phyloP scores from a whole-genome alignment of 257 asterid species.

The Jacaranda copaia region DNA sequence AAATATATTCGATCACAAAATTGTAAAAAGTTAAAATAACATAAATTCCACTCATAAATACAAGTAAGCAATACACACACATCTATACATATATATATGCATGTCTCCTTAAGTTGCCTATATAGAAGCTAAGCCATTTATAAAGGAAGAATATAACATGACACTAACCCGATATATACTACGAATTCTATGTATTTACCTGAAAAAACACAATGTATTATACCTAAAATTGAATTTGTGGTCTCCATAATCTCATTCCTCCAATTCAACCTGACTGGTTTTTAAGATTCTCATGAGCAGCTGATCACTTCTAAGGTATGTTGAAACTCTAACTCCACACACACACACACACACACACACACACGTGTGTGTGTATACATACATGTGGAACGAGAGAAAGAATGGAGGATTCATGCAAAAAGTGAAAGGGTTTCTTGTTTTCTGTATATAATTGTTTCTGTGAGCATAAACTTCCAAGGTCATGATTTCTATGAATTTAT shows the following conservation, averaged over 20 bases:
- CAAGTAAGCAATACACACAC: no score
- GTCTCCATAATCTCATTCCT: not conserved
- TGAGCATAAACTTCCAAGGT: not conserved
- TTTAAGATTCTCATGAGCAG: not conserved
- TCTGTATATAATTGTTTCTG: not conserved
- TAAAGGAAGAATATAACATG: no score
- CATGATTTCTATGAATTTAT: not conserved
- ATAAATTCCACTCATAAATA: no score
- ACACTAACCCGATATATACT: no score
- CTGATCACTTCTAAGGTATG: not conserved
- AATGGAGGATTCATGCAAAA: not conserved
- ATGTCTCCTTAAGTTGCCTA: no score
- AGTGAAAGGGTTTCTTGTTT: not conserved
- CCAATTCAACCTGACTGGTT: not conserved
- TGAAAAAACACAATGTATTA: no score
- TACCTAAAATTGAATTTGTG: no score
- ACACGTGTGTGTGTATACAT: not conserved
- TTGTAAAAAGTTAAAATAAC: no score
- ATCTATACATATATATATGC: no score
- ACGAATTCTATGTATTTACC: no score
- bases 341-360: not conserved
- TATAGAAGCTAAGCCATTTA: no score
- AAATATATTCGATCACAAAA: not conserved
- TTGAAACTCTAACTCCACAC: not conserved
- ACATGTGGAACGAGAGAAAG: not conserved